Percentiles rank a stretch among this genome's conserved stretches.
These are phyloP conservation scores for Pseudotulostoma volvatum DNA, from an alignment of 495 filamentous ascomycete species.

Conservation along the genomic window DNA sequence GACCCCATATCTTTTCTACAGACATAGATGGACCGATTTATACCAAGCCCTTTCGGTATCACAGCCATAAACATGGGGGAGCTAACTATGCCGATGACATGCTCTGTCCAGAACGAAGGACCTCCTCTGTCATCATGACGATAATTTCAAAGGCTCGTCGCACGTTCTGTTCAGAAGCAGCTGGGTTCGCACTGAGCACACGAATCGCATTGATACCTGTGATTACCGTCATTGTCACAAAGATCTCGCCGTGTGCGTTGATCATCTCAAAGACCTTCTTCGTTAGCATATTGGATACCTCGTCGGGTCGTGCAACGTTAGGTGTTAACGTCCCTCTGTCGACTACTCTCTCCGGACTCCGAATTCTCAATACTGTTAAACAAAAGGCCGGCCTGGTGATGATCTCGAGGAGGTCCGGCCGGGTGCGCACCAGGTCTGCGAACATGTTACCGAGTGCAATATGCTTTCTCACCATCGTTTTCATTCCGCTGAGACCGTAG, in stretches of 20 bases:
- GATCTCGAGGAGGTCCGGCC: slow-evolving; percentile 64
- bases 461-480: slow-evolving; percentile 50
- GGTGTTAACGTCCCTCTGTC: slow-evolving; percentile 2
- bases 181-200: slow-evolving; percentile 54
- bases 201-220: slow-evolving; percentile 68
- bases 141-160: slow-evolving; percentile 63
- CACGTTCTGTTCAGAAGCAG: slow-evolving; percentile 56
- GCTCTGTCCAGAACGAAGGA: too few relatives aligned
- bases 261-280: slow-evolving; percentile 64
- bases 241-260: slow-evolving; percentile 63
- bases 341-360: slow-evolving; percentile 9
- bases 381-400: slow-evolving; percentile 61
- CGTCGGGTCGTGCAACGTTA: slow-evolving; percentile 21
- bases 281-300: slow-evolving; percentile 48
- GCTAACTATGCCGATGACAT: too few relatives aligned
- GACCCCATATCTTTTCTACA: too few relatives aligned
- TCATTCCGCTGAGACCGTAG: slow-evolving; percentile 70
- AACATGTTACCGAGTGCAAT: slow-evolving; percentile 57
- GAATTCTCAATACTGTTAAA: slow-evolving; percentile 57
- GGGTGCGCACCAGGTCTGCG: slow-evolving; percentile 34
- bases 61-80: too few relatives aligned
- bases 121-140: slow-evolving; percentile 49
- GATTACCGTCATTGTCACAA: slow-evolving; percentile 63
- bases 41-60: too few relatives aligned
- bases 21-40: too few relatives aligned